A percentile compares a stretch with the other conserved stretches of the same genome.
Conservation (phyloP, 2,329 filamentous ascomycete genomes). For the Colletotrichum navitas region DNA sequence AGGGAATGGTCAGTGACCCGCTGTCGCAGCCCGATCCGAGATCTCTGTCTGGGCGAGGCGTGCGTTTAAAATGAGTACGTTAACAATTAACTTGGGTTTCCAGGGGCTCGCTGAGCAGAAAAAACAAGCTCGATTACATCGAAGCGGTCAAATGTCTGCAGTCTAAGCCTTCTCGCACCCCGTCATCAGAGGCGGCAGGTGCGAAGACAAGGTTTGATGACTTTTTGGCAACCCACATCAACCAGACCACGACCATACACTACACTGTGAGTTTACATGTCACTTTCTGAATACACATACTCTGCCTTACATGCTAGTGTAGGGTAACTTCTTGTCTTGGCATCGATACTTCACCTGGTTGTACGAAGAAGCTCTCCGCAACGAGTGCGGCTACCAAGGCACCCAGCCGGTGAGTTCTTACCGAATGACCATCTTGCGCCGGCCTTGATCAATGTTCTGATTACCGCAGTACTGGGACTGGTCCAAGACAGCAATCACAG, state of each 20-base stretch:
- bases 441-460: slow-evolving; percentile 18
- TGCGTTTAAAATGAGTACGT: not conserved
- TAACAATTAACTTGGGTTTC: not conserved
- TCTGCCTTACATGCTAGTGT: not conserved
- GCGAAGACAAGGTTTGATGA: slow-evolving; percentile 63
- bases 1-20: slow-evolving; percentile 48
- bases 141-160: slow-evolving; percentile 60
- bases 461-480: slow-evolving; percentile 44
- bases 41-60: not conserved
- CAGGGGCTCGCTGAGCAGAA: slow-evolving; percentile 48
- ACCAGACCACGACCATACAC: slow-evolving; percentile 60
- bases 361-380: slow-evolving; percentile 44
- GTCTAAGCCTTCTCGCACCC: slow-evolving; percentile 52
- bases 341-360: slow-evolving; percentile 51
- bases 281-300: slow-evolving; percentile 1
- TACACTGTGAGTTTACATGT: slow-evolving; percentile 47
- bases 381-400: slow-evolving; percentile 54
- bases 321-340: slow-evolving; percentile 49
- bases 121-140: slow-evolving; percentile 56
- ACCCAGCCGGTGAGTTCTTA: slow-evolving; percentile 51
- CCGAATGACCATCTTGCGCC: not conserved
- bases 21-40: too few species aligned
- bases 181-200: slow-evolving; percentile 54
- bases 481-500: slow-evolving; percentile 49
- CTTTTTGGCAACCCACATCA: slow-evolving; percentile 63